phyloP scores from a whole-genome alignment of 352 stramenopile genomes.

The Globisporangium carolinianum region DNA sequence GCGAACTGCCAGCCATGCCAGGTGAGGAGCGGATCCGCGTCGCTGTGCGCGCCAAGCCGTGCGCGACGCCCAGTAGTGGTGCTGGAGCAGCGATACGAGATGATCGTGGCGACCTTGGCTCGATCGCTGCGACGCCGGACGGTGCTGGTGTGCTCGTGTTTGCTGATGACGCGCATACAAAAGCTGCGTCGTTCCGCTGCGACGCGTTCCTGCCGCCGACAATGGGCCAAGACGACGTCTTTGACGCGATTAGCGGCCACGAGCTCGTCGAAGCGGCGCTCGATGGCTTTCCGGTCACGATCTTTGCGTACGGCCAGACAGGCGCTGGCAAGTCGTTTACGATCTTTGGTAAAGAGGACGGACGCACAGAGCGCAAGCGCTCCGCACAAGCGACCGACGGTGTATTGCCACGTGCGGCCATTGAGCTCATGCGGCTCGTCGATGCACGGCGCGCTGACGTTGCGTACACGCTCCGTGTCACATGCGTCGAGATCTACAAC shows the following conservation, averaged over 20 bases:
- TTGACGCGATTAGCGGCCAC: constrained; percentile 31
- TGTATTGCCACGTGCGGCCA: constrained; percentile 41
- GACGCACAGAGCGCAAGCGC: constrained; percentile 19
- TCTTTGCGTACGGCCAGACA: constrained; percentile 74
- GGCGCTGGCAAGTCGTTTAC: constrained; percentile 69
- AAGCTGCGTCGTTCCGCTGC: constrained; percentile 55
- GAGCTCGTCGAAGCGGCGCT: constrained; percentile 46
- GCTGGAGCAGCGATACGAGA: constrained; percentile 11
- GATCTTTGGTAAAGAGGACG: constrained; percentile 65
- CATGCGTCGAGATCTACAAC: constrained; percentile 78
- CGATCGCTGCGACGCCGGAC: constrained; percentile 32
- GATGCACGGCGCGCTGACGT: constrained; percentile 23
- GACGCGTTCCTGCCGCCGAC: constrained; percentile 39
- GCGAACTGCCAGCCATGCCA: constrained; percentile 18
- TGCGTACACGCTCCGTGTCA: constrained; percentile 58
- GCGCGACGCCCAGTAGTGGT: not conserved
- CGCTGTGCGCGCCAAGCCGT: constrained; percentile 50
- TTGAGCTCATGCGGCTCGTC: constrained; percentile 48
- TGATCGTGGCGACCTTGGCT: constrained; percentile 14
- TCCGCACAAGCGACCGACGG: constrained; percentile 30
- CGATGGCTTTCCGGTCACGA: constrained; percentile 60
- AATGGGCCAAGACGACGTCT: constrained; percentile 44
- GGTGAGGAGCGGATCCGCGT: constrained; percentile 66
- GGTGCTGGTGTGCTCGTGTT: constrained; percentile 38
- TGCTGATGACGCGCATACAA: constrained; percentile 20